A percentile compares a stretch with the other conserved stretches of the same genome.
Evolutionary conservation across 805 yeast species (phyloP).

Genomic region (Sporopachydermia lactativora): DNA sequence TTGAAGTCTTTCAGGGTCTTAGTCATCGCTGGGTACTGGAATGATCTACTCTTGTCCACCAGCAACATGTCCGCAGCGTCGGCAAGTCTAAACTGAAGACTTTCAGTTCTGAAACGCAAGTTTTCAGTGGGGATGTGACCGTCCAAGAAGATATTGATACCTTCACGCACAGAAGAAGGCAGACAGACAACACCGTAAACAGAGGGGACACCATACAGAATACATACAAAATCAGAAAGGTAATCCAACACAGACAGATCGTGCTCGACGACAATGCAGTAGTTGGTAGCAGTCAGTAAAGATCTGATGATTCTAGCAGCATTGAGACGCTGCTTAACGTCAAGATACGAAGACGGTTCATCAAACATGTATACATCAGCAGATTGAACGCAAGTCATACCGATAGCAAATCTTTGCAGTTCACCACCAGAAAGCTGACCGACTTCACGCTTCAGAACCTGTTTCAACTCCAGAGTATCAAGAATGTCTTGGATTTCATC

Average conservation of each 20-base stretch:
- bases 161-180: constrained; percentile 96
- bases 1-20: constrained; percentile 97
- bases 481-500: constrained; percentile 53
- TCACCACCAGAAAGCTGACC: constrained; percentile 94
- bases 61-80: constrained; percentile 75
- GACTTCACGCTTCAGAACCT: constrained; percentile 77
- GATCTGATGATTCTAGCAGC: constrained; percentile 94
- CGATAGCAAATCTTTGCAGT: constrained; percentile 95
- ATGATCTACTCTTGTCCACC: constrained; percentile 67
- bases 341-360: constrained; percentile 96
- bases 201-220: constrained; percentile 94
- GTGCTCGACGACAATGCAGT: constrained; percentile 96
- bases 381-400: constrained; percentile 87
- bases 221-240: constrained; percentile 92
- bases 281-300: constrained; percentile 56
- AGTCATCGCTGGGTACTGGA: constrained; percentile 62
- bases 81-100: constrained; percentile 81
- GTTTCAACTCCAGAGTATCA: constrained; percentile 56
- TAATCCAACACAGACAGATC: constrained; percentile 96
- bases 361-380: constrained; percentile 98
- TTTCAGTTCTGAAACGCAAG: constrained; percentile 91
- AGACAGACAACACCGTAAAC: constrained; percentile 97
- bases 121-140: constrained; percentile 97
- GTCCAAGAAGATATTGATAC: constrained; percentile 95
- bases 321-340: constrained; percentile 95